Evolutionary conservation across 2,329 filamentous ascomycete genomes (phyloP), one percentile per base, ranked within the genome.

Genomic region (Ophiosphaerella korrae): DNA sequence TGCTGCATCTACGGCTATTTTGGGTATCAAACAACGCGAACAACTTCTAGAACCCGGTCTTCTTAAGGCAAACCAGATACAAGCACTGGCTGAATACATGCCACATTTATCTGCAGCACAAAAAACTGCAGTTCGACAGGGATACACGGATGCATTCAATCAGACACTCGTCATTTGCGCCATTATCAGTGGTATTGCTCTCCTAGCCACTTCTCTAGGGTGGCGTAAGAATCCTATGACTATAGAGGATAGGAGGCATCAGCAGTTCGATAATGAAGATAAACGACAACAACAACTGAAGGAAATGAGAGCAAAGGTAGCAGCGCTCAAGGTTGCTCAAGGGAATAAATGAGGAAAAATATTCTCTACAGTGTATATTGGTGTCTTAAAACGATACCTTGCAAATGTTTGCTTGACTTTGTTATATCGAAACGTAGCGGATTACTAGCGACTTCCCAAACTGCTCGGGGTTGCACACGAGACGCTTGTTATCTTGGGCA

Each of bases 111-210:
- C 49, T 7, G 16, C 34, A 18, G 37, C 45, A 4, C n/a, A 45
- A 13, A n/a, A 37, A 12, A 18, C 18, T 1, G 49, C 41, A 16
- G 36, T 52, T 33, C 50, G 45, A 42, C 47, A 48, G 16, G 48
- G 53, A 18, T 60, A 56, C 38, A 52, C 60, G 14, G 48, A 60
- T 41, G 55, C 58, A 2, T 64, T 64, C 39, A 59, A 53, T 16
- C 36, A 58, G 26, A 48, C 53, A 18, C 53, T 64, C 35, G 32
- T 55, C 21, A 52, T 62, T 18, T 56, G 58, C 23, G 50, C 52
- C 9, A 53, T 63, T 32, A 37, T 64, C 23, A 45, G 55, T 7
- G 58, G 50, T 3, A 44, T 56, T 12, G 45, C 45, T 38, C 24
- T 63, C 7, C 37, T 62, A 7, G 53, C 52, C 6, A 57, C 53